These are phyloP conservation scores for Themeda triandra DNA, from an alignment of 176 grass and related monocot species.

Conservation along the genomic window DNA sequence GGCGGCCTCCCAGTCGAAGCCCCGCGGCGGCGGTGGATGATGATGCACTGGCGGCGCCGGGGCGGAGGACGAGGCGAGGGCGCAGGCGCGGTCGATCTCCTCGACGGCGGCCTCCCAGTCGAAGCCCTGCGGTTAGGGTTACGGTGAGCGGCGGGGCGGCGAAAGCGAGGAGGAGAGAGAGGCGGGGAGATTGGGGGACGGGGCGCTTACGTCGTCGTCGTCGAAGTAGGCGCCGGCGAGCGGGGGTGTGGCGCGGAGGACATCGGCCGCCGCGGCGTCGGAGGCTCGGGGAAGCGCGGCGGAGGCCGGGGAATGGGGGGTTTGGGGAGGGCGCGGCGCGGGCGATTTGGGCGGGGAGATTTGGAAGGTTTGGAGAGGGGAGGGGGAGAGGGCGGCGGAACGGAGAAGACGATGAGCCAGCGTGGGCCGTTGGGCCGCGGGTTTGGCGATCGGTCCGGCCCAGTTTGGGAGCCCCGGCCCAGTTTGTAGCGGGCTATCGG, in stretches of 20 bases:
- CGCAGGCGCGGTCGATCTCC: slow-evolving; percentile 57
- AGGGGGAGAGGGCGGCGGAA: too few relatives aligned
- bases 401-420: background rate
- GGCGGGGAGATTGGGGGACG: too few relatives aligned
- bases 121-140: slow-evolving; percentile 61
- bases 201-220: slow-evolving; percentile 62
- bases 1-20: slow-evolving; percentile 76
- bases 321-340: background rate
- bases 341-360: slow-evolving; percentile 44
- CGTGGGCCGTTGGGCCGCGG: background rate
- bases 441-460: background rate
- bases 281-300: slow-evolving; percentile 5
- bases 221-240: slow-evolving; percentile 32
- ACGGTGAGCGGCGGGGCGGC: too few relatives aligned
- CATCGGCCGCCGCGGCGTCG: slow-evolving; percentile 17
- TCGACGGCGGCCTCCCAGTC: slow-evolving; percentile 79
- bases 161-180: too few relatives aligned
- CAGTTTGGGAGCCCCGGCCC: background rate
- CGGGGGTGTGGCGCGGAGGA: slow-evolving; percentile 20
- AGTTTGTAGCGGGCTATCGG: background rate
- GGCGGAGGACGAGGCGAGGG: background rate
- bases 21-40: background rate
- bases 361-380: too few relatives aligned
- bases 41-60: background rate
- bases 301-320: background rate